These are phyloP conservation scores for Fusarium sp. DNA, from an alignment of 2,329 filamentous ascomycete genomes.

Conservation along the genomic window DNA sequence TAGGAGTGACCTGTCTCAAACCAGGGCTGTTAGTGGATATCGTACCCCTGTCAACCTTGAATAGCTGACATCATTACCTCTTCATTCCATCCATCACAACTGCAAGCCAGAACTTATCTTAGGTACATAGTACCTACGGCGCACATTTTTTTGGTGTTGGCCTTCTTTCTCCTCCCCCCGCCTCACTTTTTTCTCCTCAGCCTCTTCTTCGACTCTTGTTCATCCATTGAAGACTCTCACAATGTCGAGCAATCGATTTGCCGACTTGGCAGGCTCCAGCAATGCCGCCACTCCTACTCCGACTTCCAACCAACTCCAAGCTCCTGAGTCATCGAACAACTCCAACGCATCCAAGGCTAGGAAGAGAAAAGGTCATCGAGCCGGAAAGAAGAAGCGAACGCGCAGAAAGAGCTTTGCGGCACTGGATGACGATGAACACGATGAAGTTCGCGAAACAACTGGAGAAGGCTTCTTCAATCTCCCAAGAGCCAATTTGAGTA, in stretches of 20 bases:
- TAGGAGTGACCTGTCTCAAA: background rate
- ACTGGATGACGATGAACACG: conserved; percentile 66
- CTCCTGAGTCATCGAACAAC: conserved; percentile 37
- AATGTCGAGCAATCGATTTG: conserved; percentile 54
- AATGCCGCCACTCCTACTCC: conserved; percentile 26
- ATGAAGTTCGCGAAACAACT: conserved; percentile 53
- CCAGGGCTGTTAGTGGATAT: conserved; percentile 17
- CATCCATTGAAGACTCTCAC: conserved; percentile 18
- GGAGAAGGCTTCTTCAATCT: conserved; percentile 64
- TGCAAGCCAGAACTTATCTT: conserved; percentile 25
- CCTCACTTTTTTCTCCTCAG: conserved; percentile 2
- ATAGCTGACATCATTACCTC: conserved; percentile 50
- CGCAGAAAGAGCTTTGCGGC: conserved; percentile 85
- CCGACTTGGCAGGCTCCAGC: conserved; percentile 41
- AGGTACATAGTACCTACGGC: background rate
- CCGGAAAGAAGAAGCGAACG: conserved; percentile 81
- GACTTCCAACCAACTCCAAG: conserved; percentile 22
- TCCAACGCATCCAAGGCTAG: conserved; percentile 55
- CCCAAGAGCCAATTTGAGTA: conserved; percentile 74
- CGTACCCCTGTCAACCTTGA: conserved; percentile 13
- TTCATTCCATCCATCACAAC: conserved; percentile 18
- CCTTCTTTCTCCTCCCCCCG: conserved; percentile 9
- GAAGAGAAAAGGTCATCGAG: conserved; percentile 79
- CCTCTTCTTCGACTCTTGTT: conserved; percentile 3
- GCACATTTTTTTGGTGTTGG: conserved; percentile 11